A percentile compares a stretch with the other conserved stretches of the same genome.
Evolutionary conservation across 768 basidiomycete genomes (phyloP).

Genomic region (Fibroporia radiculosa): DNA sequence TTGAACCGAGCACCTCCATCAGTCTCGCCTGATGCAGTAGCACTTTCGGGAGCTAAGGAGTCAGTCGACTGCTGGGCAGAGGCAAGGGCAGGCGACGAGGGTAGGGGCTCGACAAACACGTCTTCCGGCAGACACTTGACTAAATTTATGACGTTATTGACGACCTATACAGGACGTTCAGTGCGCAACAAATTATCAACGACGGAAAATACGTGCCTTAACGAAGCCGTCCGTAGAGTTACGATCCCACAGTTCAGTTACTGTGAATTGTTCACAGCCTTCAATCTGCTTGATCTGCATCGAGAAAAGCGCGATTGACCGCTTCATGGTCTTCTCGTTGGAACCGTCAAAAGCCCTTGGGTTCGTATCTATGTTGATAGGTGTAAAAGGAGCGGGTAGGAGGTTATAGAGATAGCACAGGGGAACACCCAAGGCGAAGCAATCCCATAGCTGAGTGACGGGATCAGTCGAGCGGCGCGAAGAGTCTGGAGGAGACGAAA

Average conservation of each 20-base stretch:
- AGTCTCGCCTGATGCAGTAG: conserved; percentile 32
- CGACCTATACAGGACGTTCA: conserved; percentile 45
- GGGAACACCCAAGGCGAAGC: conserved; percentile 86
- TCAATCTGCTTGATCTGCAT: conserved; percentile 76
- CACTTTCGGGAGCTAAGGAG: conserved; percentile 39
- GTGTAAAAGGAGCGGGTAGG: conserved; percentile 44
- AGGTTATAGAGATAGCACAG: conserved; percentile 96
- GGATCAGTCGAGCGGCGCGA: conserved; percentile 79
- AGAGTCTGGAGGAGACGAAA: conserved; percentile 41
- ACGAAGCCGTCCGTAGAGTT: conserved; percentile 92
- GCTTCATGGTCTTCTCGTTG: conserved; percentile 83
- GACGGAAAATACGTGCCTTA: conserved; percentile 52
- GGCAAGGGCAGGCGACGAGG: conserved; percentile 39
- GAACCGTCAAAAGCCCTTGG: conserved; percentile 55
- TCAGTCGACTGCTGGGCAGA: conserved; percentile 54
- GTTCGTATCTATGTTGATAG: conserved; percentile 54
- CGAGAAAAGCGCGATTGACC: conserved; percentile 83
- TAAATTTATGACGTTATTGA: conserved; percentile 81
- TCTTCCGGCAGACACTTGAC: conserved; percentile 68
- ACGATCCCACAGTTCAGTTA: conserved; percentile 85
- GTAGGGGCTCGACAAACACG: conserved; percentile 55
- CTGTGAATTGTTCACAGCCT: conserved; percentile 77
- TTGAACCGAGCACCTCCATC: conserved; percentile 59
- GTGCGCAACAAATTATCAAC: background rate
- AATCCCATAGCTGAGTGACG: conserved; percentile 91